Conservation (phyloP, 768 basidiomycete species). For the Tephrocybe sp. region DNA sequence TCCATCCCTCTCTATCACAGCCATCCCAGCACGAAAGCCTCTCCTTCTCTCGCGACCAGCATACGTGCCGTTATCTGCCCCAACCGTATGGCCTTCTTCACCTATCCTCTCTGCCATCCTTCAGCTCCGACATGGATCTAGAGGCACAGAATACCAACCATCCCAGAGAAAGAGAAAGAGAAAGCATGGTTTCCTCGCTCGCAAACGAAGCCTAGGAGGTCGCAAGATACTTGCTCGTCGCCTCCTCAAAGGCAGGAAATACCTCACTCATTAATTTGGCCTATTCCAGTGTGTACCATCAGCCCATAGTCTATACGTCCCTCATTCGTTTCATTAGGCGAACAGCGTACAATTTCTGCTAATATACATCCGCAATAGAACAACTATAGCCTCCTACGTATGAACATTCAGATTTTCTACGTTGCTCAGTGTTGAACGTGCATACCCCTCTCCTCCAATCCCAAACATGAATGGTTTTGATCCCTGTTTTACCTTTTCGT, state of each 20-base stretch:
- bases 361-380: background rate
- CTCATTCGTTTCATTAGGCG: background rate
- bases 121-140: slow-evolving; percentile 62
- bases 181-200: slow-evolving; percentile 85
- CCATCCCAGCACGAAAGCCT: slow-evolving; percentile 14
- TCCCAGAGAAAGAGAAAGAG: slow-evolving; percentile 91
- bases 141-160: slow-evolving; percentile 95
- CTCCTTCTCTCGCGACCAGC: slow-evolving; percentile 24
- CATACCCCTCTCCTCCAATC: slow-evolving; percentile 8
- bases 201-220: slow-evolving; percentile 67
- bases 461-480: slow-evolving; percentile 16
- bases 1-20: slow-evolving; percentile 12
- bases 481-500: slow-evolving; percentile 7
- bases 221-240: slow-evolving; percentile 71
- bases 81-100: slow-evolving; percentile 24
- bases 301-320: background rate
- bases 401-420: slow-evolving; percentile 20
- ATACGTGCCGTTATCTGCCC: slow-evolving; percentile 20
- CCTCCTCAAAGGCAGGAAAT: slow-evolving; percentile 72
- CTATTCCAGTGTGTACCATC: slow-evolving; percentile 1
- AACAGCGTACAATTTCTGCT: background rate
- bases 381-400: slow-evolving; percentile 8
- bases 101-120: slow-evolving; percentile 39
- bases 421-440: slow-evolving; percentile 16
- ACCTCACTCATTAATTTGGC: slow-evolving; percentile 64